Conservation (phyloP, 108 stramenopile genomes). For the Pseudonitzschia pungens region DNA sequence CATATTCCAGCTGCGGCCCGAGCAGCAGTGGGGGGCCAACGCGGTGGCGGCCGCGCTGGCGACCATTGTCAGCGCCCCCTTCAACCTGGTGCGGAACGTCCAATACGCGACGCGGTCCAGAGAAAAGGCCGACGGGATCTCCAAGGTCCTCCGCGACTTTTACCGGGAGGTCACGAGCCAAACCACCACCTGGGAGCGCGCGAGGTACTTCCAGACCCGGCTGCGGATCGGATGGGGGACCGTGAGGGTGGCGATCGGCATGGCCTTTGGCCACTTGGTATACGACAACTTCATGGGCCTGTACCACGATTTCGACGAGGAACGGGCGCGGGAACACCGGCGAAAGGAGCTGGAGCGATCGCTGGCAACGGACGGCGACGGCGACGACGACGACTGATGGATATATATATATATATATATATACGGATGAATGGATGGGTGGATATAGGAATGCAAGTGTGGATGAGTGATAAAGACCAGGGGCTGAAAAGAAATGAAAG, state of each 20-base stretch:
- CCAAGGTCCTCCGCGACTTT: slow-evolving; percentile 29
- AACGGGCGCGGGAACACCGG: background rate
- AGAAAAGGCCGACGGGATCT: slow-evolving; percentile 23
- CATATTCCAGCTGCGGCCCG: slow-evolving; percentile 11
- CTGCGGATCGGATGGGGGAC: slow-evolving; percentile 61
- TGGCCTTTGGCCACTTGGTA: slow-evolving; percentile 56
- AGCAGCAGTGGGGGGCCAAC: slow-evolving; percentile 45
- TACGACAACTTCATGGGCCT: slow-evolving; percentile 38
- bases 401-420: no score
- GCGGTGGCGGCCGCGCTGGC: slow-evolving; percentile 47
- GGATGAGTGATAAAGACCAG: no score
- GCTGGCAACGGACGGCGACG: background rate
- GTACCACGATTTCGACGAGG: slow-evolving; percentile 20
- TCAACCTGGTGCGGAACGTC: slow-evolving; percentile 56
- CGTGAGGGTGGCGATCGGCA: slow-evolving; percentile 48
- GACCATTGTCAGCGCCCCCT: slow-evolving; percentile 52
- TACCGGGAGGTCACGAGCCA: slow-evolving; percentile 10
- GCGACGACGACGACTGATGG: no score
- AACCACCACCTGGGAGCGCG: slow-evolving; percentile 16
- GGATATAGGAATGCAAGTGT: no score
- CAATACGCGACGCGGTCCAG: slow-evolving; percentile 48
- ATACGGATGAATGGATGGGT: no score
- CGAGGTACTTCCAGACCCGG: slow-evolving; percentile 38
- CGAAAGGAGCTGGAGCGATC: background rate
- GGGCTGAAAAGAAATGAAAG: no score